These are phyloP conservation scores for Lipomyces kockii DNA, from an alignment of 805 yeast genomes.

Conservation along the genomic window DNA sequence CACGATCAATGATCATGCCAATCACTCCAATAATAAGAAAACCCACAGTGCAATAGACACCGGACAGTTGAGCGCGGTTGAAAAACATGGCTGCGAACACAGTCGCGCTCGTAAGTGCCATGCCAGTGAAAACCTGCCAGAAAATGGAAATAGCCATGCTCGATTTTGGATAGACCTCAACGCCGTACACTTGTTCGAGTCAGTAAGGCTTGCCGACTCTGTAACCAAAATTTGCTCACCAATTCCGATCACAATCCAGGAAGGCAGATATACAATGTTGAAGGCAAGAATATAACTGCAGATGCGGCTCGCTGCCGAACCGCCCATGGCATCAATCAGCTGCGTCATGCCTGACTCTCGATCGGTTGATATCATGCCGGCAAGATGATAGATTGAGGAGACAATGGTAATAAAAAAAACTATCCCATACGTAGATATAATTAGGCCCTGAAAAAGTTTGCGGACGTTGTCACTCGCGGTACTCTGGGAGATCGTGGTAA, in stretches of 20 bases:
- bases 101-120: slow-evolving; percentile 41
- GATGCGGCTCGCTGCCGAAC: slow-evolving; percentile 25
- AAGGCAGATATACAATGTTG: slow-evolving; percentile 39
- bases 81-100: slow-evolving; percentile 41
- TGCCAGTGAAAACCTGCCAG: slow-evolving; percentile 42
- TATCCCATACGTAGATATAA: slow-evolving; percentile 43
- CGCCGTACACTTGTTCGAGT: too few relatives aligned
- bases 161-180: slow-evolving; percentile 28
- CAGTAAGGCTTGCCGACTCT: slow-evolving; percentile 37
- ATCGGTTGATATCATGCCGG: slow-evolving; percentile 43
- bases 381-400: slow-evolving; percentile 44
- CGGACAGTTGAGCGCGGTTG: slow-evolving; percentile 41
- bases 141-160: slow-evolving; percentile 39
- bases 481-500: slow-evolving; percentile 37
- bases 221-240: slow-evolving; percentile 33
- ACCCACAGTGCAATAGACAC: slow-evolving; percentile 42
- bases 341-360: slow-evolving; percentile 42
- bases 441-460: slow-evolving; percentile 37
- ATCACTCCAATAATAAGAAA: slow-evolving; percentile 13
- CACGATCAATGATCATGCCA: slow-evolving; percentile 34
- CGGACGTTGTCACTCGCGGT: slow-evolving; percentile 33
- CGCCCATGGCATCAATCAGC: slow-evolving; percentile 43
- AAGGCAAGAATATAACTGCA: neutral
- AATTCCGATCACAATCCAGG: slow-evolving; percentile 43
- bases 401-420: slow-evolving; percentile 42